phyloP scores from a whole-genome alignment of 1,284 basidiomycete species.

The Ganoderma sinense region DNA sequence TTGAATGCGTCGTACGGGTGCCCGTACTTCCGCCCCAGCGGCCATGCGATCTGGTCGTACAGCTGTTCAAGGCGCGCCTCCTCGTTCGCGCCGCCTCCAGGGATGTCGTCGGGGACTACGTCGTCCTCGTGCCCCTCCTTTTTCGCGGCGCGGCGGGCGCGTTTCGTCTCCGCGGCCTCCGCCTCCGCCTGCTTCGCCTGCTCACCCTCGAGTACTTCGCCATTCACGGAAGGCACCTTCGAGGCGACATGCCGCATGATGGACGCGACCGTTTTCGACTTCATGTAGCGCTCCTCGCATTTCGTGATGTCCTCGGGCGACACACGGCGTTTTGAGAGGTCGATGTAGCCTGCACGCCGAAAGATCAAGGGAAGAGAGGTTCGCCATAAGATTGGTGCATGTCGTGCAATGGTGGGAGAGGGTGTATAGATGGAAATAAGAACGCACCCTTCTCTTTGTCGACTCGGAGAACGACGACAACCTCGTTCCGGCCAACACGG shows the following conservation, averaged over 20 bases:
- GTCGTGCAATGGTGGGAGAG: not conserved
- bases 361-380: not conserved
- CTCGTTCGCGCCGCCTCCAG: slow-evolving; percentile 60
- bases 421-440: not conserved
- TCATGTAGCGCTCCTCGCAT: slow-evolving; percentile 99
- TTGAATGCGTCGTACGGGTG: slow-evolving; percentile 99
- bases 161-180: slow-evolving; percentile 54
- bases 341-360: slow-evolving; percentile 85
- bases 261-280: slow-evolving; percentile 94
- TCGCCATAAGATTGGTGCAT: not conserved
- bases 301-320: slow-evolving; percentile 98
- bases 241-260: slow-evolving; percentile 96
- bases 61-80: slow-evolving; percentile 83
- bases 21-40: slow-evolving; percentile 90
- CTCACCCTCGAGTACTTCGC: slow-evolving; percentile 50
- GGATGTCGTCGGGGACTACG: slow-evolving; percentile 41
- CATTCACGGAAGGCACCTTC: slow-evolving; percentile 66
- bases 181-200: slow-evolving; percentile 49
- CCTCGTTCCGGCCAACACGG: slow-evolving; percentile 97
- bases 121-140: slow-evolving; percentile 52
- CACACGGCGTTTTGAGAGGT: slow-evolving; percentile 99
- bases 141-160: slow-evolving; percentile 50
- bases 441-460: slow-evolving; percentile 97
- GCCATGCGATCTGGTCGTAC: slow-evolving; percentile 95
- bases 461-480: slow-evolving; percentile 97